phyloP scores from a whole-genome alignment of 78 protist species.

The Mantamonas sphyraenae region DNA sequence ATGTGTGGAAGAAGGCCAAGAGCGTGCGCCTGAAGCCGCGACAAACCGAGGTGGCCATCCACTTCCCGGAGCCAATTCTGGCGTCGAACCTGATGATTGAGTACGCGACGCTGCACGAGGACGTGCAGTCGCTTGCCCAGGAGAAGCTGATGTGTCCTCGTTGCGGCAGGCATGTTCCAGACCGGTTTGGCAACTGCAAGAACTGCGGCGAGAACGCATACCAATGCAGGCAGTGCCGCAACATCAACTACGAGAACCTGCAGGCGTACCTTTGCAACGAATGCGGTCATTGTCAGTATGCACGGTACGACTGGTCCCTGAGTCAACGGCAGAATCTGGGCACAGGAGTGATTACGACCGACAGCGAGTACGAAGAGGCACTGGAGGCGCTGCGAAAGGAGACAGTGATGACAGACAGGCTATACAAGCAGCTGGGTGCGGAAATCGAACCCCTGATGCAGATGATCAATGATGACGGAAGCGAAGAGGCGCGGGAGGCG shows the following conservation, averaged over 20 bases:
- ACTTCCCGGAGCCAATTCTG: conserved; percentile 49
- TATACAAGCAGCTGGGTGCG: conserved; percentile 5
- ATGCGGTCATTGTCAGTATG: conserved; percentile 82
- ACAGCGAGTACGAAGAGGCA: conserved; percentile 55
- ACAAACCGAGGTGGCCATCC: conserved; percentile 43
- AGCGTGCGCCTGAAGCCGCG: conserved; percentile 24
- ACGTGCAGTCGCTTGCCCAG: conserved; percentile 6
- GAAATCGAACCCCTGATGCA: background rate
- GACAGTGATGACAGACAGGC: too few relatives aligned
- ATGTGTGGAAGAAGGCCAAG: conserved; percentile 53
- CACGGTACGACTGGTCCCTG: conserved; percentile 70
- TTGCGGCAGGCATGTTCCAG: conserved; percentile 59
- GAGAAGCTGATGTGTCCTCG: conserved; percentile 71
- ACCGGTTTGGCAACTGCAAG: conserved; percentile 74
- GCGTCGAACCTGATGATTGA: conserved; percentile 68
- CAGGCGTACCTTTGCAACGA: conserved; percentile 87
- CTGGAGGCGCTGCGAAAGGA: too few relatives aligned
- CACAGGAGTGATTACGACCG: conserved; percentile 26
- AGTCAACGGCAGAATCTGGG: too few relatives aligned
- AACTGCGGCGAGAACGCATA: conserved; percentile 88
- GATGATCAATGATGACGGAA: too few relatives aligned
- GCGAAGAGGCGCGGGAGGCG: too few relatives aligned
- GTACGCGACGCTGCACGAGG: conserved; percentile 63
- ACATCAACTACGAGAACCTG: conserved; percentile 86
- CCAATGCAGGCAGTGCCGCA: conserved; percentile 91